Evolutionary conservation across 2,329 filamentous ascomycete species (phyloP), one percentile per base, ranked within the genome.

Genomic region (Bimuria novae-zelandiae): DNA sequence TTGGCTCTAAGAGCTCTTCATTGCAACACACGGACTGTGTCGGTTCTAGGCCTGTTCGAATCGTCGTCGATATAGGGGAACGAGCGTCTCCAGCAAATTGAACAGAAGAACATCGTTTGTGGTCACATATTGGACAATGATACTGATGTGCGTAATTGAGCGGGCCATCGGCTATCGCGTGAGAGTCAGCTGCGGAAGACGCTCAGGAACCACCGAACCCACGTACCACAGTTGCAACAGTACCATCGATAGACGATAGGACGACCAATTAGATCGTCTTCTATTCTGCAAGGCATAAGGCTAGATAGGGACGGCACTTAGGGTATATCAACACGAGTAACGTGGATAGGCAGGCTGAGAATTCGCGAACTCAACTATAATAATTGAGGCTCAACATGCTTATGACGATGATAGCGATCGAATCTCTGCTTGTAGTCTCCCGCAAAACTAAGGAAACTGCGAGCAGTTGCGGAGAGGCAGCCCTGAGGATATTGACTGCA

Each of bases 311-410:
- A 29, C 17, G 51, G 29, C 46, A 35, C 45, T 29, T 4, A 8
- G 21, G 25, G 17, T 33, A 22, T 12, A 7, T 44, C 42, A 40
- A 21, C 12, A 45, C 25, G 25, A 11, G 29, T n/a, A 52, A 41
- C 42, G n/a, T 19, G 35, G 14, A 30, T 14, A 16, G 39, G 37
- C 30, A 41, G 43, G 37, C 39, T 49, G 35, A 48, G 39, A 22
- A 17, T 19, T 40, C 43, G 12, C 40, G 40, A n/a, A 19, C n/a
- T 21, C 35, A 46, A 16, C 17, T 43, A 39, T 45, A 12, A 19
- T 44, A 32, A 43, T 48, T 42, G 48, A 29, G 52, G 36, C 52
- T 55, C 37, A 25, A n/a, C 51, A 32, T 39, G n/a, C 47, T 40
- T 32, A 43, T n/a, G 30, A 17, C 16, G 30, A 40, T 17, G 29